Evolutionary conservation across 2,329 filamentous ascomycete species (phyloP).

Genomic region (Exophiala spinifera): DNA sequence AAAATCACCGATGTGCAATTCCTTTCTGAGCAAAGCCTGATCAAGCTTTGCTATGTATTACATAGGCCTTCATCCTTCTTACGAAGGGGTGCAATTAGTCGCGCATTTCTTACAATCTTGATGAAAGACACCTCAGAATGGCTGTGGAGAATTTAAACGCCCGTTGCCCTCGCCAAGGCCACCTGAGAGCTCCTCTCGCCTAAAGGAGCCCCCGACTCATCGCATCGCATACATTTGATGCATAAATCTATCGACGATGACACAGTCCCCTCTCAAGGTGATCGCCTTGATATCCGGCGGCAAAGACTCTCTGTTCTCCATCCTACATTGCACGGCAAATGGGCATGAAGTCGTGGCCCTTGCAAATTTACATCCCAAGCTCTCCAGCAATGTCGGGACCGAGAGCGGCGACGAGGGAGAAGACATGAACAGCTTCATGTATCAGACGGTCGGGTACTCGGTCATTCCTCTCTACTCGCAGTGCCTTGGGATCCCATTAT

Average conservation of each 20-base stretch:
- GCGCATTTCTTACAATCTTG: too few species aligned
- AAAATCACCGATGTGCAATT: background rate
- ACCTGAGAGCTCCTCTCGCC: too few species aligned
- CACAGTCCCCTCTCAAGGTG: constrained; percentile 56
- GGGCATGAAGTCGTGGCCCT: constrained; percentile 83
- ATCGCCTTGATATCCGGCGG: constrained; percentile 93
- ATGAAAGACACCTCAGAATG: too few species aligned
- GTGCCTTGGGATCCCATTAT: constrained; percentile 78
- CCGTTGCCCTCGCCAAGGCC: too few species aligned
- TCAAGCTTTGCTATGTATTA: too few species aligned
- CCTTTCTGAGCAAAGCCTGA: too few species aligned
- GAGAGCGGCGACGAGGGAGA: constrained; percentile 47
- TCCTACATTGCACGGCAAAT: constrained; percentile 83
- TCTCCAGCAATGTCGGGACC: background rate
- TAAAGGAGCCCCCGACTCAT: too few species aligned
- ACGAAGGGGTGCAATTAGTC: too few species aligned
- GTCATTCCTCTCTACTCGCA: constrained; percentile 79
- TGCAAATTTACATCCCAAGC: constrained; percentile 75
- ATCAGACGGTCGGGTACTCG: constrained; percentile 91
- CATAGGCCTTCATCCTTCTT: too few species aligned
- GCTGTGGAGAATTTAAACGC: too few species aligned
- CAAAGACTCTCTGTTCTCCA: constrained; percentile 93
- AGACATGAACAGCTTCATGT: constrained; percentile 98
- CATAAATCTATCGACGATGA: background rate
- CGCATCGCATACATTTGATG: too few species aligned